Base-by-base conservation (phyloP, 352 stramenopile genomes). In the Phytopythium chamaehyphon region DNA sequence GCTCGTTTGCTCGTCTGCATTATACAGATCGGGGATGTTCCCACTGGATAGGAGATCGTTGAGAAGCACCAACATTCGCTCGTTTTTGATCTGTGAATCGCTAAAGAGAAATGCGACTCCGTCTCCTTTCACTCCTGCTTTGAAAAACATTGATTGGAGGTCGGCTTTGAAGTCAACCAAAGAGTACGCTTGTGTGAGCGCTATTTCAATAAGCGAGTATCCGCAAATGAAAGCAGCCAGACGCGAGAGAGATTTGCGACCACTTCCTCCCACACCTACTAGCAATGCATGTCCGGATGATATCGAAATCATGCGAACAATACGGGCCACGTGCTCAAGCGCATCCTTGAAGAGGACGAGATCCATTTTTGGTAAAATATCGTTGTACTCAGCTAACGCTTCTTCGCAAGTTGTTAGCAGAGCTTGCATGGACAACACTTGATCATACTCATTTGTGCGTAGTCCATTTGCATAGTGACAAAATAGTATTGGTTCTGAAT, bases 291-390 rank as follows among this genome's bases (percentile, higher is more conserved):
- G 93, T 11, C 95, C 95, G 15, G 84, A 90, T 15, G 91, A 86
- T 57, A 96, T 97, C 35, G 93, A 87, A 52, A 98, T 82, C 46
- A 98, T 98, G n/a, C 95, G 86, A 11, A 96, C 80, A 47, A 98
- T 97, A 2, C 95, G 74, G 22, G 87, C 77, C 31, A 98, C 78
- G 66, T 98, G 95, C 52, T 97, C 93, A 21, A 98, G 86, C 12
- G 93, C 95, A 54, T 98, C 92, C 40, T 98, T 89, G 68, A 98
- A 98, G 5, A 98, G 72, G 39, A 98, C 93, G 18, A 98, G 62
- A 28, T 98, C 89, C 92, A 98, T 98, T 14, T 88, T 93, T 0
- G 88, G 61, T 47, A 96, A 90, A 5, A 82, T 54, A 40, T 98
- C 88, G 56, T 98, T 98, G 81, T 98, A 93, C 55, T 98, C 89